Percentiles rank a stretch among this genome's conserved stretches.
phyloP scores from a whole-genome alignment of 495 filamentous ascomycete genomes.

The Penicillium lividum region DNA sequence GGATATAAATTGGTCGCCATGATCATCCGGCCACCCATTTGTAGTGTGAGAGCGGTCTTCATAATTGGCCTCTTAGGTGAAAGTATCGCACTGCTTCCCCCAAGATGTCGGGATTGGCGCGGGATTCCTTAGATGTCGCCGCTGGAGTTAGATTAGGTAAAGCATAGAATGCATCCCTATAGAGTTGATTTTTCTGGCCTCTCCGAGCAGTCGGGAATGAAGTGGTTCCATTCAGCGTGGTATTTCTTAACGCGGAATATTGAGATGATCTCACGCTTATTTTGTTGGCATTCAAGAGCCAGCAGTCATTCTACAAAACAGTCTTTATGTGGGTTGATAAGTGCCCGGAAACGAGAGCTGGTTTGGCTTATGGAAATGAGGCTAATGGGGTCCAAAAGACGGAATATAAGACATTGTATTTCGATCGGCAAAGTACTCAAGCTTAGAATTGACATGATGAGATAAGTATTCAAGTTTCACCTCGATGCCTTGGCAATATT shows the following conservation, averaged over 20 bases:
- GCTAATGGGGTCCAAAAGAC: conserved; percentile 14
- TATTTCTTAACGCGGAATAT: too few relatives aligned
- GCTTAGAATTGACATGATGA: too few relatives aligned
- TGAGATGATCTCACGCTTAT: conserved; percentile 2
- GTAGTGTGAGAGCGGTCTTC: not conserved
- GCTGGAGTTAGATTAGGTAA: too few relatives aligned
- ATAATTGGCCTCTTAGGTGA: not conserved
- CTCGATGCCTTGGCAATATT: too few relatives aligned
- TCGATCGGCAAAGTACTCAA: conserved; percentile 11
- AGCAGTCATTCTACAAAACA: conserved; percentile 18
- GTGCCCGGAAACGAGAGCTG: conserved; percentile 7
- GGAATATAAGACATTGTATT: conserved; percentile 11
- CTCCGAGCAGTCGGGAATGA: too few relatives aligned
- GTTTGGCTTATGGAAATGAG: conserved; percentile 19
- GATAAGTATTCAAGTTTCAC: too few relatives aligned
- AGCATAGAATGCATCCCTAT: too few relatives aligned
- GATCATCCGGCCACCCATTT: not conserved
- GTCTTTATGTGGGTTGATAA: conserved; percentile 8
- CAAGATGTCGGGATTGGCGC: not conserved
- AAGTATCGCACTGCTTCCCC: not conserved
- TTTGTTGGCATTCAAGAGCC: conserved; percentile 13
- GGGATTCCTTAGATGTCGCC: too few relatives aligned
- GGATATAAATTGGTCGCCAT: not conserved
- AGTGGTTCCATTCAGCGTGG: too few relatives aligned
- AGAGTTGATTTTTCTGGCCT: too few relatives aligned